A percentile compares a stretch with the other conserved stretches of the same genome.
Evolutionary conservation across 2,329 filamentous ascomycete species (phyloP).

Genomic region (Alternaria novae-zelandiae): DNA sequence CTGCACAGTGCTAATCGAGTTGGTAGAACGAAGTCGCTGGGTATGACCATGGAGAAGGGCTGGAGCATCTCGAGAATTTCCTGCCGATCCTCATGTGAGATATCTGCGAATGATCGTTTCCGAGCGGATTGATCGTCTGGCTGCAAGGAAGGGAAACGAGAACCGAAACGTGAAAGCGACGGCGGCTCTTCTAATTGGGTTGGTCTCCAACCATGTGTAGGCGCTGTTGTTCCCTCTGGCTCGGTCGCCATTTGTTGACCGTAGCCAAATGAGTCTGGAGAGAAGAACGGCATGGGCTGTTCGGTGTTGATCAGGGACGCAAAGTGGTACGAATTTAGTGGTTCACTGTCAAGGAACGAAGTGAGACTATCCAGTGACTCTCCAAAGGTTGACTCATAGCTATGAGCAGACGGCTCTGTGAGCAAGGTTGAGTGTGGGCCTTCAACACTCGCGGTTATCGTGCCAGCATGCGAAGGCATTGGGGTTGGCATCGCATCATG

Average conservation of each 20-base stretch:
- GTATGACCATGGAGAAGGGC: conserved; percentile 66
- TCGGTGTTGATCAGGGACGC: conserved; percentile 49
- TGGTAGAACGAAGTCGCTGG: conserved; percentile 69
- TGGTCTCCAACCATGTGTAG: conserved; percentile 16
- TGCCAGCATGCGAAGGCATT: conserved; percentile 20
- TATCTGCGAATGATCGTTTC: conserved; percentile 38
- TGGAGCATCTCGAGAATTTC: conserved; percentile 64
- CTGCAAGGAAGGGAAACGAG: conserved; percentile 48
- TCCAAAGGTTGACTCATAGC: conserved; percentile 27
- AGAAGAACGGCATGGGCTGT: conserved; percentile 52
- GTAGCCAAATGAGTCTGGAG: conserved; percentile 47
- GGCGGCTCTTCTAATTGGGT: conserved; percentile 34
- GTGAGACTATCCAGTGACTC: conserved; percentile 49
- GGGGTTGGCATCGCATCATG: conserved; percentile 17
- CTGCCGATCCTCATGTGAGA: conserved; percentile 44
- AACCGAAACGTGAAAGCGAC: conserved; percentile 49
- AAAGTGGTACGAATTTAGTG: conserved; percentile 49
- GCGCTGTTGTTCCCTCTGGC: conserved; percentile 2
- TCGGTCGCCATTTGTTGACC: conserved; percentile 31
- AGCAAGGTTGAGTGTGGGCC: conserved; percentile 12
- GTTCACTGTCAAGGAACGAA: conserved; percentile 48
- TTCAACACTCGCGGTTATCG: conserved; percentile 21
- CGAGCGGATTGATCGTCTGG: conserved; percentile 40
- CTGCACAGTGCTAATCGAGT: conserved; percentile 72
- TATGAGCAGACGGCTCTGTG: conserved; percentile 1